Conservation (phyloP, 257 asterid genomes). For the Striga asiatica region DNA sequence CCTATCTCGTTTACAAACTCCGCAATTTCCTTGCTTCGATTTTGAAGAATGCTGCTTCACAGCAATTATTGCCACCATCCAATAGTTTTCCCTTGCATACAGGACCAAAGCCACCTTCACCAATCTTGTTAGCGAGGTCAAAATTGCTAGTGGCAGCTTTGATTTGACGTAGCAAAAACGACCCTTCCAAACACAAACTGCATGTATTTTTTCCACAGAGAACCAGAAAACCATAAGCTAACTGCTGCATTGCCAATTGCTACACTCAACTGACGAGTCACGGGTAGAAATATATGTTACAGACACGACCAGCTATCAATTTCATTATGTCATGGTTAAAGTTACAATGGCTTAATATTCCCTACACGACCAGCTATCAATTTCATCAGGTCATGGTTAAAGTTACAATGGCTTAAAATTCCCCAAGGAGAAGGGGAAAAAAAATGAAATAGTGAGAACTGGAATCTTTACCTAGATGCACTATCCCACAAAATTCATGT, state of each 20-base stretch:
- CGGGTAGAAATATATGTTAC: slow-evolving; percentile 12
- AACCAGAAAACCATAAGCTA: background rate
- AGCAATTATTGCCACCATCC: slow-evolving; percentile 69
- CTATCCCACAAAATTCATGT: slow-evolving; percentile 37
- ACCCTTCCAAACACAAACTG: too few relatives aligned
- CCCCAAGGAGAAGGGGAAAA: background rate
- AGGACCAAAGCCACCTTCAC: too few relatives aligned
- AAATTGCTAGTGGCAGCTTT: too few relatives aligned
- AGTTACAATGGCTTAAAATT: background rate
- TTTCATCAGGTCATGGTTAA: slow-evolving; percentile 7
- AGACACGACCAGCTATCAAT: slow-evolving; percentile 2
- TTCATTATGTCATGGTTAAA: slow-evolving; percentile 5
- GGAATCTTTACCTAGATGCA: background rate
- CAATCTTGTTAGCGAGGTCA: too few relatives aligned
- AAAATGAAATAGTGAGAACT: background rate
- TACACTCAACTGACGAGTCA: slow-evolving; percentile 12
- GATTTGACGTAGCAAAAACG: too few relatives aligned
- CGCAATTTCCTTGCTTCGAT: slow-evolving; percentile 83
- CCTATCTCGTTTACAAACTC: slow-evolving; percentile 78
- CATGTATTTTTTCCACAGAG: slow-evolving; percentile 4
- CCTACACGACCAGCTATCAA: slow-evolving; percentile 1
- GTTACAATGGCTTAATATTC: background rate
- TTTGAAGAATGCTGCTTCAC: slow-evolving; percentile 76
- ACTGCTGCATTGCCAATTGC: background rate
- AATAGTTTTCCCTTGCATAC: slow-evolving; percentile 60